Evolutionary conservation across 2,329 filamentous ascomycete species (phyloP).

Genomic region (Hypoxylon sp.): DNA sequence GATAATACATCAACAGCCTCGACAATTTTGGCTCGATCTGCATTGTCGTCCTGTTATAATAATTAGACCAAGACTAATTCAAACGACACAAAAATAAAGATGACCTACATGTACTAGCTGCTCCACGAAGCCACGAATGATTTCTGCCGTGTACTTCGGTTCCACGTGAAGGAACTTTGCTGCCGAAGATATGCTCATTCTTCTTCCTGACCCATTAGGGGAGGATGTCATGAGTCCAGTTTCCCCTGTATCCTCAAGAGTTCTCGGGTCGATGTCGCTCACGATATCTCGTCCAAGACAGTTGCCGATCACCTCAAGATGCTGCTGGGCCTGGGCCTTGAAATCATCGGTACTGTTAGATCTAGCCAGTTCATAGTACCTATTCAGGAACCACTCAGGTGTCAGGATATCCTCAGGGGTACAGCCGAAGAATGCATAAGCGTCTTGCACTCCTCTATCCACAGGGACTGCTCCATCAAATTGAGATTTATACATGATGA

Average conservation of each 20-base stretch:
- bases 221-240: constrained; percentile 16
- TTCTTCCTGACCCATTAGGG: constrained; percentile 13
- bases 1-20: constrained; percentile 49
- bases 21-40: constrained; percentile 43
- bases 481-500: constrained; percentile 48
- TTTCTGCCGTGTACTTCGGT: constrained; percentile 43
- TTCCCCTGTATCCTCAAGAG: neutral
- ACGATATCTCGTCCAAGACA: constrained; percentile 44
- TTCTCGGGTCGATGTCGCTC: constrained; percentile 28
- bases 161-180: constrained; percentile 47
- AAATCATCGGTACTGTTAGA: constrained; percentile 23
- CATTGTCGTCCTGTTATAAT: constrained; percentile 38
- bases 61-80: constrained; percentile 19
- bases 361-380: constrained; percentile 40
- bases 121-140: constrained; percentile 48
- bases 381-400: constrained; percentile 40
- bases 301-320: constrained; percentile 47
- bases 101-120: constrained; percentile 44
- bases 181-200: constrained; percentile 47
- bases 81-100: neutral
- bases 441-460: constrained; percentile 40
- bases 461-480: constrained; percentile 42
- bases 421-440: constrained; percentile 46
- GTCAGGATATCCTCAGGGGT: constrained; percentile 21
- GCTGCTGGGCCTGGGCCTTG: constrained; percentile 37